Conservation (phyloP, 495 filamentous ascomycete species). For the Symbiotaphrina buchneri region DNA sequence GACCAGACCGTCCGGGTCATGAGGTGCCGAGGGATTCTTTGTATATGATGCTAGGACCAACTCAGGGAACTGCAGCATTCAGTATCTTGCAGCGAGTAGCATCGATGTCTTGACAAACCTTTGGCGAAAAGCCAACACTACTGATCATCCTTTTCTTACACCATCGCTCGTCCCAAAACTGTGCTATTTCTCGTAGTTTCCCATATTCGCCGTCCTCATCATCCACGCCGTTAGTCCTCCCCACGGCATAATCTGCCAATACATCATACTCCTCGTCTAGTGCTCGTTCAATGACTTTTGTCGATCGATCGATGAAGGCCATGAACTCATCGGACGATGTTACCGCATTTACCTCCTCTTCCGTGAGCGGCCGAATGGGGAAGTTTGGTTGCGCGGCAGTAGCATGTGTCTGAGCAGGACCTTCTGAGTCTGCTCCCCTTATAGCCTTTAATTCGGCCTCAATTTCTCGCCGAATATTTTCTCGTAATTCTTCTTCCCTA, state of each 20-base stretch:
- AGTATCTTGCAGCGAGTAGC: not conserved
- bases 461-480: conserved; percentile 70
- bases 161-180: conserved; percentile 91
- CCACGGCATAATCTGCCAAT: conserved; percentile 76
- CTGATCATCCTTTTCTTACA: conserved; percentile 94
- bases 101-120: conserved; percentile 23
- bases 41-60: conserved; percentile 86
- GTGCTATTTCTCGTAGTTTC: conserved; percentile 68
- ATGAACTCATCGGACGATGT: conserved; percentile 84
- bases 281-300: conserved; percentile 91
- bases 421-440: conserved; percentile 29
- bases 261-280: conserved; percentile 90
- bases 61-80: conserved; percentile 45
- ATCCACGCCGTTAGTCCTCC: conserved; percentile 39
- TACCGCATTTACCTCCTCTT: conserved; percentile 77
- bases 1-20: conserved; percentile 84
- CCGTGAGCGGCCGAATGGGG: conserved; percentile 57
- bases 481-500: conserved; percentile 69
- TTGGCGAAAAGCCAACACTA: conserved; percentile 78
- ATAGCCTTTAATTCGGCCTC: conserved; percentile 70
- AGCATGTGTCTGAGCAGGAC: conserved; percentile 17
- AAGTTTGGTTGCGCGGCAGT: conserved; percentile 27
- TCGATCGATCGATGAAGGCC: conserved; percentile 85
- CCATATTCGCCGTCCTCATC: conserved; percentile 71
- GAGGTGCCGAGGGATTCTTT: conserved; percentile 83